Conservation (phyloP, 352 stramenopile species). For the Saprolegnia parasitica region DNA sequence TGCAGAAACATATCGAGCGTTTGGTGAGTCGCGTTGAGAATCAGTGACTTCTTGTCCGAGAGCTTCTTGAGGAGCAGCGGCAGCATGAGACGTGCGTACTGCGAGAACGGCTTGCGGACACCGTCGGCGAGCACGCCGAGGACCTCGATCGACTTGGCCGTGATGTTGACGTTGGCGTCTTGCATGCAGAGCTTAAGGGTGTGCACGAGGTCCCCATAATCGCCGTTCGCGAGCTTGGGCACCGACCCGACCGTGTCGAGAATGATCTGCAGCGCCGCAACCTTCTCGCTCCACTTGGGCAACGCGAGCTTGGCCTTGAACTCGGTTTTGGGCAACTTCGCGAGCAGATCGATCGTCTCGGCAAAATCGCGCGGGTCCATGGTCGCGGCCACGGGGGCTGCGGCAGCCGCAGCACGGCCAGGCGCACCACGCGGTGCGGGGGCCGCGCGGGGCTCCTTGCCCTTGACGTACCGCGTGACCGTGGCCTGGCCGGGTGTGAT, state of each 20-base stretch:
- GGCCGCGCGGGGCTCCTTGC: slow-evolving; percentile 41
- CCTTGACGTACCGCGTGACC: slow-evolving; percentile 64
- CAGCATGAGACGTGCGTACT: slow-evolving; percentile 71
- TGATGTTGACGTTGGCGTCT: slow-evolving; percentile 86
- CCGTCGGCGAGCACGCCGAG: slow-evolving; percentile 70
- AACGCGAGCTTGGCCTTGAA: slow-evolving; percentile 69
- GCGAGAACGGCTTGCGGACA: slow-evolving; percentile 73
- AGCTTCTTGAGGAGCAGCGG: slow-evolving; percentile 75
- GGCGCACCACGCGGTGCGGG: slow-evolving; percentile 20
- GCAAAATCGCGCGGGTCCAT: slow-evolving; percentile 83
- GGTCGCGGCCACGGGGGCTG: slow-evolving; percentile 29
- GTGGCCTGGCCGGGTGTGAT: slow-evolving; percentile 54
- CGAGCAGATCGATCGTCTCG: slow-evolving; percentile 77
- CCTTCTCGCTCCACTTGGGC: slow-evolving; percentile 85
- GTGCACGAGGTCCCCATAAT: slow-evolving; percentile 83
- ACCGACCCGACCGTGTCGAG: slow-evolving; percentile 73
- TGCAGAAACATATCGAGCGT: slow-evolving; percentile 74
- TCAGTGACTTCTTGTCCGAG: slow-evolving; percentile 83
- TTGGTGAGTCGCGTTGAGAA: slow-evolving; percentile 80
- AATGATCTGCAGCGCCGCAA: slow-evolving; percentile 82
- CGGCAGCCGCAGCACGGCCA: slow-evolving; percentile 17
- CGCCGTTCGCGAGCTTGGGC: slow-evolving; percentile 78
- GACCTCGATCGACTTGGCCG: slow-evolving; percentile 81
- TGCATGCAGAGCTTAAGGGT: slow-evolving; percentile 74
- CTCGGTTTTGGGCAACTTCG: slow-evolving; percentile 71